phyloP scores from a whole-genome alignment of 345 rosid species.

The Erucastrum elatum region DNA sequence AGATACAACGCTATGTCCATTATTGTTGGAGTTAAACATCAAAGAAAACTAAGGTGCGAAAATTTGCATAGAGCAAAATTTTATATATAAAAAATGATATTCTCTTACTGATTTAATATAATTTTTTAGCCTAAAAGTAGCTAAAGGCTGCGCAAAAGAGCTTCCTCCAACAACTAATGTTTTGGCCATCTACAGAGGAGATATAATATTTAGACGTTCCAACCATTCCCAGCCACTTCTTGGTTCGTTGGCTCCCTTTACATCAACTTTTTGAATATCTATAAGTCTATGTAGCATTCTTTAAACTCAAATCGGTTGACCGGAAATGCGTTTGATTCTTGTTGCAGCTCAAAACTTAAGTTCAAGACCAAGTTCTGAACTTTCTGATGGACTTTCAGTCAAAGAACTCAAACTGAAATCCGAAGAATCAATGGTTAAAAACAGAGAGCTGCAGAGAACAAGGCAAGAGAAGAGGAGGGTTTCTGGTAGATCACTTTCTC shows the following conservation, averaged over 20 bases:
- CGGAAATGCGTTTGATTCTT: conserved; percentile 3
- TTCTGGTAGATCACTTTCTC: conserved; percentile 46
- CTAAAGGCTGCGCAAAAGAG: conserved; percentile 67
- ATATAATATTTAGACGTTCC: conserved; percentile 62
- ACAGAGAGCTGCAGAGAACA: conserved; percentile 23
- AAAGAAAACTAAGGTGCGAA: conserved; percentile 53
- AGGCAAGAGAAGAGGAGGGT: conserved; percentile 25
- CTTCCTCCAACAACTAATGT: conserved; percentile 67
- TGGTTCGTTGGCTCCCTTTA: conserved; percentile 48
- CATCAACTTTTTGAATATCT: background rate
- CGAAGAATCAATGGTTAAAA: conserved; percentile 36
- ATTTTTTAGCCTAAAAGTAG: conserved; percentile 45
- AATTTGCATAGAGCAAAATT: background rate
- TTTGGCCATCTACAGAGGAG: conserved; percentile 72
- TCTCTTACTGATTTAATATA: conserved; percentile 4
- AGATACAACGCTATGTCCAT: conserved; percentile 54
- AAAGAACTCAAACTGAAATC: conserved; percentile 46
- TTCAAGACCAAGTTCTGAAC: conserved; percentile 49
- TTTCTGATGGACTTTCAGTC: conserved; percentile 22
- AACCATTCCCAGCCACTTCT: conserved; percentile 50
- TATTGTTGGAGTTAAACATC: conserved; percentile 64
- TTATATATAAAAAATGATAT: background rate
- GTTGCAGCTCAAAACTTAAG: conserved; percentile 52
- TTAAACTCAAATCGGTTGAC: conserved; percentile 7
- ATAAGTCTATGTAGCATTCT: conserved; percentile 3